Base-by-base conservation (phyloP, 768 basidiomycete genomes). In the Auricularia heimuer region DNA sequence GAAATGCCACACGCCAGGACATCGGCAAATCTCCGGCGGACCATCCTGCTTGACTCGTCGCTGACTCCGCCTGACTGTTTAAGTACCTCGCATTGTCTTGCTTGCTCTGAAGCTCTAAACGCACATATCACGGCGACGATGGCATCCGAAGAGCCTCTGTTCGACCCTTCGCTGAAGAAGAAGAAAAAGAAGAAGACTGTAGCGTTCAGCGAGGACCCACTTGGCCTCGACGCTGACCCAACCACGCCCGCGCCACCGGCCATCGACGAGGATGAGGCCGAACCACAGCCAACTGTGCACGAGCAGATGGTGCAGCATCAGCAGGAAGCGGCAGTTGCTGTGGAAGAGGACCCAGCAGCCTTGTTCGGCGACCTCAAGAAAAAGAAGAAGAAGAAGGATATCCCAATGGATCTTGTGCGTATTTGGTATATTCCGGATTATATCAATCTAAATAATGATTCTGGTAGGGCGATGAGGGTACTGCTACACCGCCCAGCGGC, bases 331-430 rank as follows among this genome's bases (percentile, higher is more conserved):
- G 77, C 70, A 42, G 74, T 70, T 35, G 71, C 67, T 54, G 75
- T 66, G 12, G 74, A 87, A 0, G 90, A 92, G 36, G 87, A 92
- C 44, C 80, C 85, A 75, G 89, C 89, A 73, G 82, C 88, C 58
- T 90, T 92, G 87, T 93, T 93, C 72, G 90, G 88, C 2, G 92
- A 91, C 73, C 72, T 92, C 73, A 81, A 82, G 68, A 93, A 91
- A 83, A 93, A 89, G 83, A 93, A 92, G 79, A 94, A 93, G 80
- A 92, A 89, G 81, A 93, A 92, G 75, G 92, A 92, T 65, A 90
- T 93, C 65, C 90, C 90, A 3, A 81, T 91, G 44, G 70, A 71
- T 56, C 65, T 69, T 39, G 69, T 70, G 67, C 44, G 65, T 64
- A 21, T 61, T 64, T 33, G 18, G 54, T 37, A 62, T 24, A 42